Evolutionary conservation across 208 protist genomes (phyloP).

Genomic region (Novymonas esmeraldas): DNA sequence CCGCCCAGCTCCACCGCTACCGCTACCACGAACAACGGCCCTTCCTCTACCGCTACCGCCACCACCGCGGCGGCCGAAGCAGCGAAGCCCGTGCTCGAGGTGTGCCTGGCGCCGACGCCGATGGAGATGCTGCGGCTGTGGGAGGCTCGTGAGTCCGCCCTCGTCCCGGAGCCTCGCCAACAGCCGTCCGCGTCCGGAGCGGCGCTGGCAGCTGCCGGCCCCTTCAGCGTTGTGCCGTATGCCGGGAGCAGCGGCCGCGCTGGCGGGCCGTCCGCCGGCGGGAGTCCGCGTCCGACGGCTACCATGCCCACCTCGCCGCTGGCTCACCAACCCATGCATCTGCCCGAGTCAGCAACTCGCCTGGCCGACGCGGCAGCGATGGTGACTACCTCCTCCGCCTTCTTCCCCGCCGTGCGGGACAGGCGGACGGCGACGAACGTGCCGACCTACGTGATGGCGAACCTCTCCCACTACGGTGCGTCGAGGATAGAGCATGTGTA

Average conservation of each 20-base stretch:
- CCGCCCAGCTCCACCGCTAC: background rate
- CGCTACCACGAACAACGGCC: background rate
- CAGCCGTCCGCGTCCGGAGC: conserved; percentile 6
- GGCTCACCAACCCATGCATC: background rate
- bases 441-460: conserved; percentile 40
- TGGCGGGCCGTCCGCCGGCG: background rate
- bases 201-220: background rate
- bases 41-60: conserved; percentile 3
- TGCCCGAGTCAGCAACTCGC: background rate
- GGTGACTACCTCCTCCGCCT: conserved; percentile 26
- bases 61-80: background rate
- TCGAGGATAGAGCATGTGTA: conserved; percentile 55
- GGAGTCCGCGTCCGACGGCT: conserved; percentile 8
- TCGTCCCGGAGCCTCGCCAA: conserved; percentile 23
- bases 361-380: too few species aligned
- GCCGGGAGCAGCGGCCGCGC: conserved; percentile 5
- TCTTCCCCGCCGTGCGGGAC: conserved; percentile 32
- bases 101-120: conserved; percentile 54
- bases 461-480: conserved; percentile 54
- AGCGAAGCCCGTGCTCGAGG: conserved; percentile 43
- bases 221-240: conserved; percentile 30
- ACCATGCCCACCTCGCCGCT: background rate
- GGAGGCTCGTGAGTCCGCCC: conserved; percentile 44
- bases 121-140: conserved; percentile 57
- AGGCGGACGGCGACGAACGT: conserved; percentile 27